These are phyloP conservation scores for Kondoa subrosea DNA, from an alignment of 768 basidiomycete species.

Conservation along the genomic window DNA sequence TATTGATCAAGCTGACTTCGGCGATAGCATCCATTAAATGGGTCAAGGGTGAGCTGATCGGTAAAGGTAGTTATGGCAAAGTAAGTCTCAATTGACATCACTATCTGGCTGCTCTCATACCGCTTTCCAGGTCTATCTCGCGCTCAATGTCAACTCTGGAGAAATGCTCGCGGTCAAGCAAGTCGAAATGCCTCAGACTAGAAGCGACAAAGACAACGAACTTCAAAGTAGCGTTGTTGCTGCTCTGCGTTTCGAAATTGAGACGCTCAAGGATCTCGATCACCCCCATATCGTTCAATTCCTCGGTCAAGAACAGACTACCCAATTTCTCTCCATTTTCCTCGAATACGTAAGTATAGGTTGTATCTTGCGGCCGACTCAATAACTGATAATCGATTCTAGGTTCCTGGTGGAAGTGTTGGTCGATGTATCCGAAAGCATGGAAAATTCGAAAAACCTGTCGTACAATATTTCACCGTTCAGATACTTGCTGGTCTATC, in stretches of 20 bases:
- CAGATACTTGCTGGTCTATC: conserved; percentile 84
- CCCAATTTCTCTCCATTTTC: conserved; percentile 46
- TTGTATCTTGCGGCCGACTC: background rate
- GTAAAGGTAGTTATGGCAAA: conserved; percentile 79
- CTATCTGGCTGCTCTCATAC: background rate
- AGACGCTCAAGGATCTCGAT: conserved; percentile 86
- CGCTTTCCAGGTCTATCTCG: conserved; percentile 61
- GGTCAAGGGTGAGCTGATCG: conserved; percentile 94
- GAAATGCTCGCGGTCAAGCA: conserved; percentile 99
- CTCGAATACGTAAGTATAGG: conserved; percentile 60
- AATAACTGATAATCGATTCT: background rate
- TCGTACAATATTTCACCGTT: conserved; percentile 76
- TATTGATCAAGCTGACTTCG: background rate
- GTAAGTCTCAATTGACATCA: background rate
- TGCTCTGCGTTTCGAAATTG: conserved; percentile 84
- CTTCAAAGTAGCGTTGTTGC: conserved; percentile 72
- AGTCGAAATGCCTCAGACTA: conserved; percentile 82
- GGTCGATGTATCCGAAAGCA: conserved; percentile 77
- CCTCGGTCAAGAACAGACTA: conserved; percentile 40
- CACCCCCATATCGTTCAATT: conserved; percentile 97
- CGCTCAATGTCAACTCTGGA: conserved; percentile 84
- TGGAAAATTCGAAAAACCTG: conserved; percentile 77
- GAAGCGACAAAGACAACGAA: conserved; percentile 74
- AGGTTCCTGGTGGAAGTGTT: conserved; percentile 78
- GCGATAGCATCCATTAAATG: conserved; percentile 65